Base-by-base conservation (phyloP, 2,329 filamentous ascomycete genomes). In the Pseudocercospora musae region DNA sequence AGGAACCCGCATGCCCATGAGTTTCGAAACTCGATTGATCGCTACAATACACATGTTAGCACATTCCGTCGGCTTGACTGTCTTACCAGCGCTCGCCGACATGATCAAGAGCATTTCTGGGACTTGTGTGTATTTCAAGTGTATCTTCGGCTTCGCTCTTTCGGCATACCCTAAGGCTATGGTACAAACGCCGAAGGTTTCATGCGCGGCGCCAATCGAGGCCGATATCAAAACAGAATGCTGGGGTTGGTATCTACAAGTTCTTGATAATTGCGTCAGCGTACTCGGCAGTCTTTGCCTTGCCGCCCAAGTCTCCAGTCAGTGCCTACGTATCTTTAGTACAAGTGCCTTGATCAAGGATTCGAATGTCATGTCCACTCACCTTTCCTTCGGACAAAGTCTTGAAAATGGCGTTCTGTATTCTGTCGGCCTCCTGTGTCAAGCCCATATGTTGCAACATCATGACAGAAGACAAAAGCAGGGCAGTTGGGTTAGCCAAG, bases 361-460 rank as follows among this genome's bases (percentile, higher is more conserved):
- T n/a, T n/a, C n/a, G n/a, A n/a, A n/a, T n/a, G n/a, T n/a, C n/a
- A n/a, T n/a, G n/a, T n/a, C n/a, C n/a, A n/a, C 80, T 72, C 76
- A 86, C 84, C 89, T 97, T 97, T 82, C 95, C 95, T 85, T 99
- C 93, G 64, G 92, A 89, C 70, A 99, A 86, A 65, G 93, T 96
- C 78, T 90, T 91, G 79, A 99, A 98, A 76, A 94, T 96, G 70
- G 95, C 95, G 80, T 87, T 90, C 85, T 98, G 91, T 76, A 99
- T 98, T 78, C 87, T 88, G 78, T 84, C 79, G 71, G 95, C 95
- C 78, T 98, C 88, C 68, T 91, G 85, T 78, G 82, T 88, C 69
- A 99, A 85, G 74, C 90, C 88, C 94, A 99, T 98, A 83, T 99
- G 95, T 80, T 95, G 89, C 85, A 99, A 82, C 95, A 99, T 98